Evolutionary conservation across 805 yeast species (phyloP).

Genomic region (Ogataea ganodermae): DNA sequence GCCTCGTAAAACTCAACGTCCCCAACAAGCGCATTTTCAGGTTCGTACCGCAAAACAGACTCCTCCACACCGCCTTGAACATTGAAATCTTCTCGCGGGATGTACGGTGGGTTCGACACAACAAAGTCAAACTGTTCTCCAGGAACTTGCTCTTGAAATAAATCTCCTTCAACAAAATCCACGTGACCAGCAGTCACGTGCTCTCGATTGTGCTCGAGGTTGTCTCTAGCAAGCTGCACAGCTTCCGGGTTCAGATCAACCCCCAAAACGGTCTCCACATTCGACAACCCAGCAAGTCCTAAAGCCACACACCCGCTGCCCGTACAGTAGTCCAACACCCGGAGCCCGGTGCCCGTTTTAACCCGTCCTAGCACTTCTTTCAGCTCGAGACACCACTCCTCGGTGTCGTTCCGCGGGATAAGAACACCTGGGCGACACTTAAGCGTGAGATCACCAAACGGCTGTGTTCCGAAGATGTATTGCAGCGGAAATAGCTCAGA

Average conservation of each 20-base stretch:
- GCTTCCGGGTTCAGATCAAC: slow-evolving; percentile 62
- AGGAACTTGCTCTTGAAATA: slow-evolving; percentile 16
- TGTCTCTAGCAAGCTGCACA: slow-evolving; percentile 48
- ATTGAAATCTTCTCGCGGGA: slow-evolving; percentile 49
- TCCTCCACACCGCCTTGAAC: slow-evolving; percentile 47
- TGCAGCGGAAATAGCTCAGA: slow-evolving; percentile 69
- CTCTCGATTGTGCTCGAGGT: slow-evolving; percentile 32
- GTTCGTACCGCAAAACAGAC: slow-evolving; percentile 77
- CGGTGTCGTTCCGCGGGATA: slow-evolving; percentile 95
- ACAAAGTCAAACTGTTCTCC: slow-evolving; percentile 48
- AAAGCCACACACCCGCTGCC: slow-evolving; percentile 89
- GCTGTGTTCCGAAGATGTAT: slow-evolving; percentile 82
- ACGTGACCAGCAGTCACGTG: slow-evolving; percentile 9
- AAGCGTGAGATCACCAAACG: slow-evolving; percentile 73
- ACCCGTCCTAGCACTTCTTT: slow-evolving; percentile 21
- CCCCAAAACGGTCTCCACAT: slow-evolving; percentile 35
- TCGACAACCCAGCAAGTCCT: slow-evolving; percentile 39
- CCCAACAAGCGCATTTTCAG: slow-evolving; percentile 77
- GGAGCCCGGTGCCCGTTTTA: slow-evolving; percentile 15
- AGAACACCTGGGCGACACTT: slow-evolving; percentile 64
- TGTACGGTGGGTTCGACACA: slow-evolving; percentile 91
- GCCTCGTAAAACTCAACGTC: slow-evolving; percentile 68
- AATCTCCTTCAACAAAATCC: slow-evolving; percentile 25
- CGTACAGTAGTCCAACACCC: slow-evolving; percentile 71
- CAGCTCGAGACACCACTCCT: slow-evolving; percentile 73